Evolutionary conservation across 129 eudicot genomes (phyloP).

Genomic region (Saussurea involucrata): DNA sequence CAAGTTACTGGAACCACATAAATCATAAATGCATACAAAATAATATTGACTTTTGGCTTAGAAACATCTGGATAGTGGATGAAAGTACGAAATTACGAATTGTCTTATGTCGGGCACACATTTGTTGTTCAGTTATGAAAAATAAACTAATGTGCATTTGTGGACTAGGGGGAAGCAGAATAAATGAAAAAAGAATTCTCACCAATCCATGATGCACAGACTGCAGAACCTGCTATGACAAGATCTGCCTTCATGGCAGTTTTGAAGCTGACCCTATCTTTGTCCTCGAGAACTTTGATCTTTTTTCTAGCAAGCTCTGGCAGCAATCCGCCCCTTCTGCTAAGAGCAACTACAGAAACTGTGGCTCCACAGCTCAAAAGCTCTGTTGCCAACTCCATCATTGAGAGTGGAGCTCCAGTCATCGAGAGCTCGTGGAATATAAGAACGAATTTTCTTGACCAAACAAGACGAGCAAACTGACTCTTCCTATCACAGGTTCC

Average conservation of each 20-base stretch:
- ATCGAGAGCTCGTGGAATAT: slow-evolving; percentile 92
- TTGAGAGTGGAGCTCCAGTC: slow-evolving; percentile 99
- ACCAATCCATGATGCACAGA: slow-evolving; percentile 98
- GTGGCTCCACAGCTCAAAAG: slow-evolving; percentile 98
- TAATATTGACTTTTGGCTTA: not conserved
- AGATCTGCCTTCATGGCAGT: slow-evolving; percentile 93
- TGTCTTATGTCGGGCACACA: not conserved
- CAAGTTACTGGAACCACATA: not conserved
- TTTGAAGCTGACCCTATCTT: slow-evolving; percentile 75
- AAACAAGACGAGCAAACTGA: slow-evolving; percentile 84
- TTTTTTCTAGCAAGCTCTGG: slow-evolving; percentile 75
- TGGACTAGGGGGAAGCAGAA: not conserved
- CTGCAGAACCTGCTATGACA: slow-evolving; percentile 95
- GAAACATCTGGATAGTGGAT: not conserved
- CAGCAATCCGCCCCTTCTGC: slow-evolving; percentile 86
- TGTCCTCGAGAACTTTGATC: slow-evolving; percentile 87
- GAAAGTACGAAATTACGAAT: not conserved
- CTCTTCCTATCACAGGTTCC: slow-evolving; percentile 95
- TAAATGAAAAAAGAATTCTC: slow-evolving; percentile 16
- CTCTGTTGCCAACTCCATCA: slow-evolving; percentile 97
- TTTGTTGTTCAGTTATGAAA: not conserved
- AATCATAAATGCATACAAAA: not conserved
- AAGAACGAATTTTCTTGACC: slow-evolving; percentile 88
- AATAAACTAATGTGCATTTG: not conserved
- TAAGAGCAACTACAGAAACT: slow-evolving; percentile 80